Percentiles rank a stretch among this genome's conserved stretches.
phyloP scores from a whole-genome alignment of 495 filamentous ascomycete genomes.

The Hypoxylon rickii region DNA sequence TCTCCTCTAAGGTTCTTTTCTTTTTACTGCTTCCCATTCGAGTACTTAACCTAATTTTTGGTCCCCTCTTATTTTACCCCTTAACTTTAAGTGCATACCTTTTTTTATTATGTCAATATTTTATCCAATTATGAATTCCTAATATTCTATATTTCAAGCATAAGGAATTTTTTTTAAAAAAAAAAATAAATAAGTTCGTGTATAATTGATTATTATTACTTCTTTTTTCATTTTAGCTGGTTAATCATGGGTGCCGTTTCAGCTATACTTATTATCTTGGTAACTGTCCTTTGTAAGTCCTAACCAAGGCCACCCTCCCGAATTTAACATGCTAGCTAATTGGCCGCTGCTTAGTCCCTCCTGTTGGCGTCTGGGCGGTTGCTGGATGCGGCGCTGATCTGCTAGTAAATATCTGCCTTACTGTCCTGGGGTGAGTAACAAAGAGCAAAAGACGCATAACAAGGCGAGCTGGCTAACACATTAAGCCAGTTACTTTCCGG shows the following conservation, averaged over 20 bases:
- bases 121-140: background rate
- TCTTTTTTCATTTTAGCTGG: slow-evolving; percentile 9
- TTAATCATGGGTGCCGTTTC: slow-evolving; percentile 57
- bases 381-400: slow-evolving; percentile 77
- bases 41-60: background rate
- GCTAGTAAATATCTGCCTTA: slow-evolving; percentile 90
- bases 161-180: background rate
- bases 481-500: slow-evolving; percentile 67
- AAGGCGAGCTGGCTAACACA: slow-evolving; percentile 1
- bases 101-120: background rate
- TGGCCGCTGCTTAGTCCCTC: slow-evolving; percentile 42
- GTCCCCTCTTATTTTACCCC: background rate
- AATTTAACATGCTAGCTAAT: background rate
- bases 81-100: background rate
- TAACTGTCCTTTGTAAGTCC: slow-evolving; percentile 59
- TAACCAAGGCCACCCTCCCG: too few species aligned
- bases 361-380: slow-evolving; percentile 46
- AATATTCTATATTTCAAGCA: background rate
- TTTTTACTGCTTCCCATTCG: background rate
- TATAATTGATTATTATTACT: slow-evolving; percentile 5
- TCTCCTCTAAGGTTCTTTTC: background rate
- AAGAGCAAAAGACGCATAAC: background rate
- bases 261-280: slow-evolving; percentile 58
- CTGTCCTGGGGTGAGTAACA: slow-evolving; percentile 57
- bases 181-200: too few species aligned